A percentile compares a stretch with the other conserved stretches of the same genome.
Conservation (phyloP, 768 basidiomycete genomes). For the Leccinum aurantiacum region DNA sequence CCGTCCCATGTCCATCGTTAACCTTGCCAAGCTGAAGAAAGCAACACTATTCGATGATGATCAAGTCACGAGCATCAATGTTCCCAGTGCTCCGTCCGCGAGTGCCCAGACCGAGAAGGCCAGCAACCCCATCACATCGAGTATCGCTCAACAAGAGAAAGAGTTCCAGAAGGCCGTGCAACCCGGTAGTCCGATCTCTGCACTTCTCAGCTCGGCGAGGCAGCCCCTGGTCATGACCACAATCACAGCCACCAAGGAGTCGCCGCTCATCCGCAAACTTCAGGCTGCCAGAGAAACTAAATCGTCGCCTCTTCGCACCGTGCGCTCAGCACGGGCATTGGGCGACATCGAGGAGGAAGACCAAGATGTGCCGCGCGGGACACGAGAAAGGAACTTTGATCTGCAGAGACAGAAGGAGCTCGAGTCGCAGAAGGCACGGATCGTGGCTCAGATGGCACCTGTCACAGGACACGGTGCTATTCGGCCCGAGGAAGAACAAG, state of each 20-base stretch:
- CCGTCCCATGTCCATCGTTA: conserved; percentile 57
- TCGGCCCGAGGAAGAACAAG: conserved; percentile 36
- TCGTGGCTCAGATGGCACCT: conserved; percentile 92
- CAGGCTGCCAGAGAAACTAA: conserved; percentile 51
- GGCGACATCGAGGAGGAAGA: conserved; percentile 50
- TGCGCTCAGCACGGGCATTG: conserved; percentile 40
- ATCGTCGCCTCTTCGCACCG: conserved; percentile 52
- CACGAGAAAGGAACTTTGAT: conserved; percentile 40
- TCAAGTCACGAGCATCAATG: conserved; percentile 42
- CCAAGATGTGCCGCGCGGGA: conserved; percentile 40
- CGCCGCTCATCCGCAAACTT: conserved; percentile 48
- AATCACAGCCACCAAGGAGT: conserved; percentile 39
- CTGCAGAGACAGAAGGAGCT: conserved; percentile 65
- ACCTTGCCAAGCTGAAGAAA: conserved; percentile 68
- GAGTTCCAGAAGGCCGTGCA: conserved; percentile 97
- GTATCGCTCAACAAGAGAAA: conserved; percentile 83
- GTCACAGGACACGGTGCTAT: conserved; percentile 26
- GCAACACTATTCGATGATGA: conserved; percentile 66
- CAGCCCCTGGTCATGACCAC: conserved; percentile 80
- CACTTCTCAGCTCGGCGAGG: conserved; percentile 62
- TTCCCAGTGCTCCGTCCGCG: conserved; percentile 38
- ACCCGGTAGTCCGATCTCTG: conserved; percentile 38
- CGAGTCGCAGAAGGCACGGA: conserved; percentile 88
- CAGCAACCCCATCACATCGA: conserved; percentile 51
- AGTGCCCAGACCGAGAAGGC: conserved; percentile 18